phyloP scores from a whole-genome alignment of 345 rosid species.

The Draba incana region DNA sequence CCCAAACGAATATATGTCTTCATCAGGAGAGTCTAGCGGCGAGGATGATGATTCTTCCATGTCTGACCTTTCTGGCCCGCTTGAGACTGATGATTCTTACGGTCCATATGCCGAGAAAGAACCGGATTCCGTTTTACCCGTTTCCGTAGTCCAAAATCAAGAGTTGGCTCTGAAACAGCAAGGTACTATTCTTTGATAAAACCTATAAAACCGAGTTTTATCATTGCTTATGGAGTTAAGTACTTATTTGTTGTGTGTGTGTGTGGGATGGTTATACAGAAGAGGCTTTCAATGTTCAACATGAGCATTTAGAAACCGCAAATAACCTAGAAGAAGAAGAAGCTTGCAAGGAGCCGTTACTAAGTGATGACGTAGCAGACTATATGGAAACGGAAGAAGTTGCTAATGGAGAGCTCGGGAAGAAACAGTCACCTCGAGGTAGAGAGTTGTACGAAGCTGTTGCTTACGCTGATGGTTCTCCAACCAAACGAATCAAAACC shows the following conservation, averaged over 20 bases:
- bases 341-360: slow-evolving; percentile 34
- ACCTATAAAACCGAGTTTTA: neutral
- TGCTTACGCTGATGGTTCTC: slow-evolving; percentile 12
- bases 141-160: slow-evolving; percentile 37
- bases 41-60: slow-evolving; percentile 39
- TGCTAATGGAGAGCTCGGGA: slow-evolving; percentile 44
- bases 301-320: slow-evolving; percentile 37
- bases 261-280: slow-evolving; percentile 46
- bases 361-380: slow-evolving; percentile 21
- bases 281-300: slow-evolving; percentile 17
- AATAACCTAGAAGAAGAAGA: slow-evolving; percentile 26
- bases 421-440: slow-evolving; percentile 44
- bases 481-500: slow-evolving; percentile 23
- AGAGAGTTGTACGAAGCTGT: slow-evolving; percentile 44
- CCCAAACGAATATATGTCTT: slow-evolving; percentile 20
- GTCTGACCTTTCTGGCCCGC: slow-evolving; percentile 35
- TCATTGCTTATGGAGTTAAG: neutral
- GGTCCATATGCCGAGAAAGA: slow-evolving; percentile 28
- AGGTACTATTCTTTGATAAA: slow-evolving; percentile 44
- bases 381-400: slow-evolving; percentile 37
- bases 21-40: slow-evolving; percentile 18
- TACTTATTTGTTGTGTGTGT: slow-evolving; percentile 3
- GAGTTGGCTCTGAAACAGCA: slow-evolving; percentile 38
- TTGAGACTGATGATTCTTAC: slow-evolving; percentile 29
- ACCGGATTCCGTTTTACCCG: slow-evolving; percentile 21